Conservation (phyloP, 345 rosid genomes). For the Passiflora organensis region DNA sequence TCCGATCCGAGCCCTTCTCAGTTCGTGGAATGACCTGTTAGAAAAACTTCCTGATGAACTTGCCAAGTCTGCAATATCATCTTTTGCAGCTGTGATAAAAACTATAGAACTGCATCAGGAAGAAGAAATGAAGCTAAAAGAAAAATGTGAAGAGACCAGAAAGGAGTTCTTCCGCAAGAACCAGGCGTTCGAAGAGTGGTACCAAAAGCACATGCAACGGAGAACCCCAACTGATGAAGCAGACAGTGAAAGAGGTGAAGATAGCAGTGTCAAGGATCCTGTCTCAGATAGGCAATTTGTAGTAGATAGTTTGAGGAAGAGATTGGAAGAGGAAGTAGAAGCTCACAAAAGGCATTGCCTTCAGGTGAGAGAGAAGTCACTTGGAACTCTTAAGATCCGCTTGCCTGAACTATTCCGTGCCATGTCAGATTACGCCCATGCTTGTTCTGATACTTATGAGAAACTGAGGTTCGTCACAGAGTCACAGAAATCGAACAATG, state of each 20-base stretch:
- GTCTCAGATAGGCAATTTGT: constrained; percentile 61
- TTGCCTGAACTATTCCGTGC: constrained; percentile 86
- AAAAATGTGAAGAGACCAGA: constrained; percentile 71
- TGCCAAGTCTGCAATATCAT: constrained; percentile 71
- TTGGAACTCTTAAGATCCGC: constrained; percentile 68
- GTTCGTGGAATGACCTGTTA: constrained; percentile 58
- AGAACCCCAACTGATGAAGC: constrained; percentile 41
- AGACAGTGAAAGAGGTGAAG: constrained; percentile 53
- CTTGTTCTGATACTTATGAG: constrained; percentile 63
- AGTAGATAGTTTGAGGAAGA: constrained; percentile 69
- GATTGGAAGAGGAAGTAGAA: constrained; percentile 66
- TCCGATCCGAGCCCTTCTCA: constrained; percentile 74
- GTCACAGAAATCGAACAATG: constrained; percentile 28
- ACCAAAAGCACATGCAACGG: constrained; percentile 60
- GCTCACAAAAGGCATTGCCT: constrained; percentile 62
- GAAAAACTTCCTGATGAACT: constrained; percentile 83
- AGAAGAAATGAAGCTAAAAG: constrained; percentile 84
- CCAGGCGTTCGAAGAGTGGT: constrained; percentile 89
- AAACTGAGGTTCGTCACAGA: constrained; percentile 44
- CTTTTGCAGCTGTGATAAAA: constrained; percentile 67
- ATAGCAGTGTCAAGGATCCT: constrained; percentile 46
- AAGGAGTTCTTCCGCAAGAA: constrained; percentile 61
- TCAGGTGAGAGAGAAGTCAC: constrained; percentile 89
- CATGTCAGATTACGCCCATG: constrained; percentile 60
- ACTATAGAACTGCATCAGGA: constrained; percentile 67